phyloP scores from a whole-genome alignment of 2,329 filamentous ascomycete species.

The Rugonectria rugulosa region DNA sequence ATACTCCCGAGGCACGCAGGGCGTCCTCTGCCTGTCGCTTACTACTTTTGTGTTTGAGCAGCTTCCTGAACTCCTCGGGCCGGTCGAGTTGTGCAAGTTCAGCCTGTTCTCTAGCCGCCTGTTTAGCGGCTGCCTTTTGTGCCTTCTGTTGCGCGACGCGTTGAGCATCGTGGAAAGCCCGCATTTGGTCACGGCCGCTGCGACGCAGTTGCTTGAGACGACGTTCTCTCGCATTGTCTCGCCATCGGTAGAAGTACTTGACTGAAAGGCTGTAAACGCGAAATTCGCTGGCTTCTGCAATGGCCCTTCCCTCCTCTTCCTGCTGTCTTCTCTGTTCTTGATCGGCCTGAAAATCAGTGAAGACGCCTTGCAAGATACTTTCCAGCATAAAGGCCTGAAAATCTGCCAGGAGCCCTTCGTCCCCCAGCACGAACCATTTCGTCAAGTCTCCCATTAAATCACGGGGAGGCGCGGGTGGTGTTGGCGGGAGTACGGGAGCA shows the following conservation, averaged over 20 bases:
- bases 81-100: conserved; percentile 41
- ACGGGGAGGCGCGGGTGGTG: conserved; percentile 33
- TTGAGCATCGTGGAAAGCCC: conserved; percentile 53
- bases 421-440: conserved; percentile 62
- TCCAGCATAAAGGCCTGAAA: conserved; percentile 57
- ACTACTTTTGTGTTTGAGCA: conserved; percentile 43
- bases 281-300: conserved; percentile 58
- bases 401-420: conserved; percentile 60
- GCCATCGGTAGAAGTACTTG: conserved; percentile 66
- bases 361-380: conserved; percentile 53
- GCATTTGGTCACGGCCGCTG: conserved; percentile 59
- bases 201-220: conserved; percentile 59
- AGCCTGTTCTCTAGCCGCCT: conserved; percentile 35
- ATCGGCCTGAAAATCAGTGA: conserved; percentile 49
- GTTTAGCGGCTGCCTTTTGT: conserved; percentile 45
- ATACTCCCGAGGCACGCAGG: conserved; percentile 51
- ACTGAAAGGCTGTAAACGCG: conserved; percentile 57
- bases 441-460: conserved; percentile 59
- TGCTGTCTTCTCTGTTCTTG: conserved; percentile 51
- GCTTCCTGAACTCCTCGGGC: conserved; percentile 44
- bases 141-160: conserved; percentile 42
- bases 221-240: conserved; percentile 55
- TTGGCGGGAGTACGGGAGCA: conserved; percentile 12
- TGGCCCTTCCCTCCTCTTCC: conserved; percentile 57
- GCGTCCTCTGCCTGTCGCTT: conserved; percentile 46